Base-by-base conservation (phyloP, 805 yeast species). In the Candida silvicultrix region DNA sequence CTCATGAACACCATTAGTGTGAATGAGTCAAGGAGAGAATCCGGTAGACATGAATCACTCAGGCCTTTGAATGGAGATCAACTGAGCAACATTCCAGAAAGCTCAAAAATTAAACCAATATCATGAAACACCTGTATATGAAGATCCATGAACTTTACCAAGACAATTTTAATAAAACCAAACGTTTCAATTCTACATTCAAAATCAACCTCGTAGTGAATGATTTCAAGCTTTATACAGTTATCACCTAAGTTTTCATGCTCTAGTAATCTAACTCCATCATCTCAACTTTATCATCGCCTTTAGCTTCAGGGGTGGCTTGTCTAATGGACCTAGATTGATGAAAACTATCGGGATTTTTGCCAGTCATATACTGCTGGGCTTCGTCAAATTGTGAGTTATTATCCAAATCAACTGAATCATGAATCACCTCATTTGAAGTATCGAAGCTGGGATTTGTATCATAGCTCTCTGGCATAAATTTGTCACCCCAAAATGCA, bases 401-500 rank as follows among this genome's bases (percentile, higher is more conserved):
- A 11, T 28, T 28, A 28, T 43, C 25, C 18, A 32, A 31, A 4
- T 28, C 25, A 28, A 4, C 14, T n/a, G 16, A 4, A 32, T 32
- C 35, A 32, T 32, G 14, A 11, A 16, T 14, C 15, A 20, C 14
- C 4, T 31, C 21, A 34, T 28, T 40, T 15, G 38, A 19, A 42
- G 38, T 38, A n/a, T 51, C 50, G 35, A 15, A n/a, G 16, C n/a
- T 8, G 18, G n/a, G 16, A 34, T 34, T 21, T 34, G 37, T 11
- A 34, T 58, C 53, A 29, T 54, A 44, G 8, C 45, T 47, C 1
- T 42, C 43, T 11, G 51, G 56, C 43, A 65, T 64, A 47, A 78
- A 69, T 7, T 61, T 57, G 6, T 68, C 67, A 0, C 90, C 90
- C 80, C 85, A 81, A 39, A 81, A 70, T 31, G 78, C 82, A 9